Conservation (phyloP, 441 rosid species). For the Codiaeum variegatum region DNA sequence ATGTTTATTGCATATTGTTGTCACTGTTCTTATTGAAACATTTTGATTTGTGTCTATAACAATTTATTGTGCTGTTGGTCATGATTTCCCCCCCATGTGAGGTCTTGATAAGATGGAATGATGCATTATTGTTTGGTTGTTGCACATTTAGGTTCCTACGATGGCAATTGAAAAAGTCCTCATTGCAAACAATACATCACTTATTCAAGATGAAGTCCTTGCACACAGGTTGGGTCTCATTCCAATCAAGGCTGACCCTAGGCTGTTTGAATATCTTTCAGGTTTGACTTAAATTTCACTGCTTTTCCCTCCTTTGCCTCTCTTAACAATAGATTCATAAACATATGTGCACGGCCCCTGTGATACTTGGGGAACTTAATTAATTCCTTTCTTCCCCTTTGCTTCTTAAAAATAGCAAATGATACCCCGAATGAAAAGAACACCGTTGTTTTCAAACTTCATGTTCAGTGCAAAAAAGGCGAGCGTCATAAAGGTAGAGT, state of each 20-base stretch:
- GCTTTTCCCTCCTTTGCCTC: not conserved
- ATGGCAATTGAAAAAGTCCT: conserved; percentile 95
- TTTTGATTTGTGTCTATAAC: not conserved
- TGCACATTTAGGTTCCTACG: conserved; percentile 62
- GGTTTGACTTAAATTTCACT: conserved; percentile 38
- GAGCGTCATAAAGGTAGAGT: conserved; percentile 55
- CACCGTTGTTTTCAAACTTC: conserved; percentile 91
- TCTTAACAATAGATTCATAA: not conserved
- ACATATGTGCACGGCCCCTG: conserved; percentile 1
- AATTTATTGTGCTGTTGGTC: not conserved
- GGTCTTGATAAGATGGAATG: not conserved
- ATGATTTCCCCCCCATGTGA: not conserved
- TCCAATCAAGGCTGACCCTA: conserved; percentile 79
- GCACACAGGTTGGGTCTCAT: conserved; percentile 90
- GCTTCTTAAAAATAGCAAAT: conserved; percentile 45
- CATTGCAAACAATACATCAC: conserved; percentile 80
- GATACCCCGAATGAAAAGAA: conserved; percentile 90
- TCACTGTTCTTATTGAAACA: not conserved
- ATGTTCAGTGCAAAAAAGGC: conserved; percentile 48
- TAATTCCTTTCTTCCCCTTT: not conserved
- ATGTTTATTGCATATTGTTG: not conserved
- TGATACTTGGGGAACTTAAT: conserved; percentile 1
- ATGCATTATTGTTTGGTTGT: conserved; percentile 13
- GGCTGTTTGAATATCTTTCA: conserved; percentile 78
- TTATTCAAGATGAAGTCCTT: conserved; percentile 90